Percentiles rank a stretch among this genome's conserved stretches.
Evolutionary conservation across 345 rosid genomes (phyloP).

Genomic region (Sapria himalayana): DNA sequence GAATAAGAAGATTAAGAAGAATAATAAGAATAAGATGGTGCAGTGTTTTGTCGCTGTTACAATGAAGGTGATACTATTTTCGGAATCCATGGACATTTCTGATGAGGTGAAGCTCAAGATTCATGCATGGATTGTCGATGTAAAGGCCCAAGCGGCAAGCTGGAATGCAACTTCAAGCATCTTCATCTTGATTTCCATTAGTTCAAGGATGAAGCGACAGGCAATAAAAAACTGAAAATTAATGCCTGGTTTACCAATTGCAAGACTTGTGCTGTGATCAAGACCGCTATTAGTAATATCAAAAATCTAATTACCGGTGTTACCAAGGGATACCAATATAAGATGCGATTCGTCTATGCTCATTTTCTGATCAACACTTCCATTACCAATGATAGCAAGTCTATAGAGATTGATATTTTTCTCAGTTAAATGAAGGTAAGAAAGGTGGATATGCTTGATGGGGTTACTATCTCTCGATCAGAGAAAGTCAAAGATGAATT

Average conservation of each 20-base stretch:
- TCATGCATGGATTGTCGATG: too few relatives aligned
- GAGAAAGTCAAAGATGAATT: conserved; percentile 53
- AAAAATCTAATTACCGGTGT: conserved; percentile 49
- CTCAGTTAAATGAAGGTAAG: conserved; percentile 50
- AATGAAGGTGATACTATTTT: too few relatives aligned
- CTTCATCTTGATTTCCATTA: conserved; percentile 40
- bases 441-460: conserved; percentile 41
- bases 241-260: conserved; percentile 45
- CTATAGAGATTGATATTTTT: conserved; percentile 64
- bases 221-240: conserved; percentile 30
- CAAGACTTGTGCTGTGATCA: conserved; percentile 37
- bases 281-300: conserved; percentile 57
- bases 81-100: too few relatives aligned
- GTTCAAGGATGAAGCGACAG: conserved; percentile 27
- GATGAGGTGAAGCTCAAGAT: too few relatives aligned
- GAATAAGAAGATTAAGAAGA: too few relatives aligned
- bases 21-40: too few relatives aligned
- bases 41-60: too few relatives aligned
- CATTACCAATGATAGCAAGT: conserved; percentile 18
- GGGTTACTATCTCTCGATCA: conserved; percentile 32
- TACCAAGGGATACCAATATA: conserved; percentile 56
- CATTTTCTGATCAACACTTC: conserved; percentile 78
- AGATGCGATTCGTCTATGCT: conserved; percentile 75
- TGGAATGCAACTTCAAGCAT: too few relatives aligned
- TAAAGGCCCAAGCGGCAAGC: too few relatives aligned